phyloP scores from a whole-genome alignment of 1,139 yeast genomes.

The Taphrina populina region DNA sequence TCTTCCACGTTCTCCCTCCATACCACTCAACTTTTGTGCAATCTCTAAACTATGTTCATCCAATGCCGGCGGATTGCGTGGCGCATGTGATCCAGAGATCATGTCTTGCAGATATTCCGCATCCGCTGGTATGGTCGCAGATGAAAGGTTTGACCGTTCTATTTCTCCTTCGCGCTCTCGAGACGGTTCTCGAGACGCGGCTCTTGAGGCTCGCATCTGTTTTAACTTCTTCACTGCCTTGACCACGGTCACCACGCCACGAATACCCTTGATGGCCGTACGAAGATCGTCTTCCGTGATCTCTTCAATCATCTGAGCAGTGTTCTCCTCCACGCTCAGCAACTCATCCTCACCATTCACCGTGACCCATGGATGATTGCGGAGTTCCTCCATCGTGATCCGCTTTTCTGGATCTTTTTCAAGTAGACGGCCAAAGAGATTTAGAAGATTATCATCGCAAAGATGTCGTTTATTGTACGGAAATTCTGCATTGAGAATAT shows the following conservation, averaged over 20 bases:
- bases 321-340: constrained; percentile 47
- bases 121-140: neutral
- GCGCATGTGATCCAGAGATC: neutral
- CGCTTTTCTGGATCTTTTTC: constrained; percentile 60
- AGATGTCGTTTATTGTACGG: constrained; percentile 42
- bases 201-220: constrained; percentile 22
- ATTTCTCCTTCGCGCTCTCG: neutral
- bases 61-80: constrained; percentile 1
- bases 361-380: constrained; percentile 62
- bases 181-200: constrained; percentile 20
- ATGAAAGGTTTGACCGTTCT: neutral
- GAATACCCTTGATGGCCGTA: constrained; percentile 44
- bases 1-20: too few relatives aligned
- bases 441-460: constrained; percentile 40
- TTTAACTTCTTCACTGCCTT: constrained; percentile 37
- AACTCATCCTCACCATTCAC: constrained; percentile 46
- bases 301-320: constrained; percentile 43
- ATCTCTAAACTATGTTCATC: too few relatives aligned
- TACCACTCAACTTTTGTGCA: too few relatives aligned
- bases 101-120: constrained; percentile 18
- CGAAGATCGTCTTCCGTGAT: constrained; percentile 48
- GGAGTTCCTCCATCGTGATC: constrained; percentile 54
- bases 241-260: constrained; percentile 38
- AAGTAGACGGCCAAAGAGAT: constrained; percentile 44
- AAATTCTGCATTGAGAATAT: constrained; percentile 37